These are phyloP conservation scores for Neurospora africana DNA, from an alignment of 495 filamentous ascomycete species.

Conservation along the genomic window DNA sequence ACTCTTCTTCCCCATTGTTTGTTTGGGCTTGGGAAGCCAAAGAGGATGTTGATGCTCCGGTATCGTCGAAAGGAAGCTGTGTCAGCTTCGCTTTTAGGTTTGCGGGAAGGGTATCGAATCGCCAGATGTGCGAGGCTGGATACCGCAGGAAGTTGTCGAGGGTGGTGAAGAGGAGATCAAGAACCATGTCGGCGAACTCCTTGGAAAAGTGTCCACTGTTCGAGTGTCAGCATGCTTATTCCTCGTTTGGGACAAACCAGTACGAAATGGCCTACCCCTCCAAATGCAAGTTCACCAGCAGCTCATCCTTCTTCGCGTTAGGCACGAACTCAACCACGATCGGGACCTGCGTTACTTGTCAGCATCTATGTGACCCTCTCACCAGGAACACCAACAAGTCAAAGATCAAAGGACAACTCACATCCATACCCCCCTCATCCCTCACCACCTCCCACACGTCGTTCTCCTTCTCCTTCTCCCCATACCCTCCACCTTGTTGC, in stretches of 20 bases:
- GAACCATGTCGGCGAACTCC: constrained; percentile 30
- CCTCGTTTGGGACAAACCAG: not conserved
- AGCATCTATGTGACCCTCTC: too few species aligned
- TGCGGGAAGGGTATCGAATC: not conserved
- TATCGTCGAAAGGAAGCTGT: not conserved
- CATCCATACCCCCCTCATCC: constrained; percentile 68
- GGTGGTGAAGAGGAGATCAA: constrained; percentile 36
- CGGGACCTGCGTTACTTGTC: constrained; percentile 44
- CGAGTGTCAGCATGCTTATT: not conserved
- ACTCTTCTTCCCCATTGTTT: constrained; percentile 15
- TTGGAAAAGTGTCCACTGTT: constrained; percentile 22
- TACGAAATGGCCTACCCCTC: constrained; percentile 7
- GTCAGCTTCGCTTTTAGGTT: constrained; percentile 1
- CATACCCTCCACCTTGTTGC: constrained; percentile 36
- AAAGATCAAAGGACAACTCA: constrained; percentile 20
- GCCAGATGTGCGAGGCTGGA: constrained; percentile 21
- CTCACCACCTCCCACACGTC: constrained; percentile 52
- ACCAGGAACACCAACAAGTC: not conserved
- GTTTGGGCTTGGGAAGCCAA: not conserved
- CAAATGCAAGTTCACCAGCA: constrained; percentile 16
- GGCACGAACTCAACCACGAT: constrained; percentile 61
- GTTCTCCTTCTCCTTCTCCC: not conserved
- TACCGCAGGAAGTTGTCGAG: constrained; percentile 25
- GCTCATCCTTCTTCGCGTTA: constrained; percentile 8
- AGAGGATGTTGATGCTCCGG: not conserved